Evolutionary conservation across 495 filamentous ascomycete species (phyloP), one percentile per base, ranked within the genome.

Genomic region (Lindgomyces ingoldianus): DNA sequence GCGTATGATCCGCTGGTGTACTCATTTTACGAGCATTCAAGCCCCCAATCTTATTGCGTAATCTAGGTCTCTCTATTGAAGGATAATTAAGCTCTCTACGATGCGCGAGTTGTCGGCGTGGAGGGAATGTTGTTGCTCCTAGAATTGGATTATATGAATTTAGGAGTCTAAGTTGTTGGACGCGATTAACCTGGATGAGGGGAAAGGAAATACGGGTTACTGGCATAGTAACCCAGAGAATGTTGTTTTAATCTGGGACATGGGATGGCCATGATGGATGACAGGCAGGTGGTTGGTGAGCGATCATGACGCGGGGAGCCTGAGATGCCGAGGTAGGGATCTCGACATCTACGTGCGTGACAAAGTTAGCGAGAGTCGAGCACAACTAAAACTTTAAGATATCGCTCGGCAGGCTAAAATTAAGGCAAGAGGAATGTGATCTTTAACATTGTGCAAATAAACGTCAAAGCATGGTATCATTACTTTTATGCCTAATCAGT

Each of bases 291-390:
- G 27, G 27, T 11, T 53, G 26, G 44, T n/a, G 21, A 10, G n/a
- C n/a, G n/a, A n/a, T n/a, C n/a, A n/a, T 22, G 59, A 14, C 51
- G 65, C 58, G 65, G 53, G 58, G 58, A 57, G 55, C 21, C 29
- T n/a, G 26, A 63, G 46, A 57, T 62, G 65, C 65, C 65, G 51
- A 62, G 65, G 58, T 59, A 48, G 14, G 65, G 59, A 29, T 45
- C 21, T 11, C 48, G 14, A 39, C 46, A 16, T 49, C 54, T 46
- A n/a, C n/a, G 30, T 16, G 21, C 16, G 44, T 57, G 60, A 57
- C 52, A 49, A n/a, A 49, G 29, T 25, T 4, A 2, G 12, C 41
- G 45, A 64, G 52, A 64, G 52, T 64, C 61, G 53, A 64, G 25
- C 16, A 19, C 8, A 8, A 16, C 9, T 8, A 16, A 41, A 41